A percentile compares a stretch with the other conserved stretches of the same genome.
Conservation (phyloP, 768 basidiomycete genomes). For the Astraeus odoratus region DNA sequence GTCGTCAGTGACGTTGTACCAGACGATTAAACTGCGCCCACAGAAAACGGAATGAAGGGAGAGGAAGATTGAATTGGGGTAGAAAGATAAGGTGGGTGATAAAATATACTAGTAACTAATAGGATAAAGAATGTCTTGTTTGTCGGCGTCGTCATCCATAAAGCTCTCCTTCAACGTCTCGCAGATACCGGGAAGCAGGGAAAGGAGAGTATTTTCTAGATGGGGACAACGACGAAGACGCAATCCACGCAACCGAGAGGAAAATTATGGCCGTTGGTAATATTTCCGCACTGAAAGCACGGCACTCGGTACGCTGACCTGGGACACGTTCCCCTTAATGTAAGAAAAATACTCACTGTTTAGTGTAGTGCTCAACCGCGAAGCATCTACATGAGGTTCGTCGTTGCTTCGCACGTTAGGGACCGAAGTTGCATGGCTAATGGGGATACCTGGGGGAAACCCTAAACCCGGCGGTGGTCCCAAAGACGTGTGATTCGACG, state of each 20-base stretch:
- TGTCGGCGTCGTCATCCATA: conserved; percentile 17
- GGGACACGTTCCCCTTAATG: conserved; percentile 67
- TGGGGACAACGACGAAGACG: conserved; percentile 20
- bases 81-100: conserved; percentile 27
- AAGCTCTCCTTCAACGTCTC: conserved; percentile 20
- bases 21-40: conserved; percentile 40
- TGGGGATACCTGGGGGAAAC: conserved; percentile 30
- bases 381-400: conserved; percentile 21
- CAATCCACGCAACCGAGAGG: conserved; percentile 26
- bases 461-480: conserved; percentile 68
- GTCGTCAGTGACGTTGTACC: conserved; percentile 38
- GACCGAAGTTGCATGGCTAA: conserved; percentile 16
- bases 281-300: conserved; percentile 87
- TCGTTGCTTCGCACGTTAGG: conserved; percentile 9
- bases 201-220: conserved; percentile 7
- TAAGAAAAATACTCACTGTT: conserved; percentile 63
- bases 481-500: conserved; percentile 26
- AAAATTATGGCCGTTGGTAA: conserved; percentile 60
- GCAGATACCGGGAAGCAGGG: conserved; percentile 21
- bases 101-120: conserved; percentile 7
- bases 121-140: conserved; percentile 8
- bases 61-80: conserved; percentile 39
- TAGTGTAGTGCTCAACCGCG: conserved; percentile 19
- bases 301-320: conserved; percentile 83
- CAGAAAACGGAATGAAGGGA: conserved; percentile 25